Conservation (phyloP, 179 eudicot species). For the Gypsophila paniculata region DNA sequence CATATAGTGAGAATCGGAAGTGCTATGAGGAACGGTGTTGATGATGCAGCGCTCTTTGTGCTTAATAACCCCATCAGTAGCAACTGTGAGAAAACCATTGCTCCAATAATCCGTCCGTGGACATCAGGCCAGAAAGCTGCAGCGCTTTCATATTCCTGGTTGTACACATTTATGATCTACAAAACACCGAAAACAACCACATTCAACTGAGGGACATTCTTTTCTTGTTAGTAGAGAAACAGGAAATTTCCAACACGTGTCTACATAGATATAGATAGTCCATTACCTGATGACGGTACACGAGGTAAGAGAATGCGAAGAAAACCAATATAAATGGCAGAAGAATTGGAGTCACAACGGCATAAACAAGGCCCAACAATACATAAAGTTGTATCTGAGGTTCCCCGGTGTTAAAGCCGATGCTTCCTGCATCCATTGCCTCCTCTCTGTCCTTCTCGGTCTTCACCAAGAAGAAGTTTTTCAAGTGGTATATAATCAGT, state of each 20-base stretch:
- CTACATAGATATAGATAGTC: background rate
- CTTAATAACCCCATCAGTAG: conserved; percentile 69
- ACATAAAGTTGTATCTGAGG: conserved; percentile 92
- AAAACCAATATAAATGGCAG: conserved; percentile 87
- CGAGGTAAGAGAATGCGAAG: conserved; percentile 76
- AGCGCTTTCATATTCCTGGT: conserved; percentile 86
- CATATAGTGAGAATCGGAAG: conserved; percentile 72
- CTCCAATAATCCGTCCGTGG: conserved; percentile 61
- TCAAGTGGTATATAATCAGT: conserved; percentile 69
- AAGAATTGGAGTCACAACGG: conserved; percentile 78
- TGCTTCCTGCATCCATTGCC: conserved; percentile 96
- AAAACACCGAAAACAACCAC: background rate
- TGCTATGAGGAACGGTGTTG: conserved; percentile 61
- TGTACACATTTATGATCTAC: conserved; percentile 82
- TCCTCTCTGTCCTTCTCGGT: conserved; percentile 84
- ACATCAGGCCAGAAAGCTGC: conserved; percentile 95
- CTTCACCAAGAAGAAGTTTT: conserved; percentile 75
- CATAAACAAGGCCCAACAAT: conserved; percentile 85
- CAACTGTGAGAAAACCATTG: conserved; percentile 63
- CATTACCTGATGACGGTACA: conserved; percentile 86
- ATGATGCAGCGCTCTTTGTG: conserved; percentile 52
- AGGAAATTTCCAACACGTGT: too few species aligned
- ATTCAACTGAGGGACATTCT: background rate
- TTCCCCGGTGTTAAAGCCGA: conserved; percentile 74
- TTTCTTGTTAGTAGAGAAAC: too few species aligned